Evolutionary conservation across 164 flowering plant genomes (phyloP).

Genomic region (Malania oleifera): DNA sequence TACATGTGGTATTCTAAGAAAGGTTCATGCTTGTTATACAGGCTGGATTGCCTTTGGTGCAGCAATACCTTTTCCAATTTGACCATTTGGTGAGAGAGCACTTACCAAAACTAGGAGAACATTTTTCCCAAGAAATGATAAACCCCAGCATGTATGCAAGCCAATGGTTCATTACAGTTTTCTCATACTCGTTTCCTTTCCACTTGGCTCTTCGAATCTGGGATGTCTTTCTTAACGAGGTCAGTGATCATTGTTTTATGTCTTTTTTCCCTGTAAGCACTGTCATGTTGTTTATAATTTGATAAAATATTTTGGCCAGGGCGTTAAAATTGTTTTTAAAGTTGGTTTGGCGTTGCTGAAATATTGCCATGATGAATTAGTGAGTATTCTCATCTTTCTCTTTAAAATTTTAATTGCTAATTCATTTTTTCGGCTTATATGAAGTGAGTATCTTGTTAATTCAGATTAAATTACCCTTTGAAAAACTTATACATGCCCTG

Average conservation of each 20-base stretch:
- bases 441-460: conserved; percentile 4
- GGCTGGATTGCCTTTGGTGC: conserved; percentile 97
- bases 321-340: conserved; percentile 85
- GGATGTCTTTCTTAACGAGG: conserved; percentile 97
- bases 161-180: conserved; percentile 99
- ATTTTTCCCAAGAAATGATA: conserved; percentile 78
- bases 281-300: conserved; percentile 1
- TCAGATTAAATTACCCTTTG: conserved; percentile 84
- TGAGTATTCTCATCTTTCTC: conserved; percentile 25
- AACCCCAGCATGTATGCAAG: conserved; percentile 99
- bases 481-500: conserved; percentile 84
- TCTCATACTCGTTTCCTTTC: conserved; percentile 98
- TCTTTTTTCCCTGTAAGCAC: not conserved
- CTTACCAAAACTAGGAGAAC: conserved; percentile 89
- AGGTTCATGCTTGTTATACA: conserved; percentile 21
- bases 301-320: conserved; percentile 37
- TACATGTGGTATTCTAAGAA: not conserved
- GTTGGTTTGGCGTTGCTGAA: conserved; percentile 92
- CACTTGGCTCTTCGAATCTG: conserved; percentile 94
- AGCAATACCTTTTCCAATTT: conserved; percentile 88
- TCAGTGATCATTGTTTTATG: conserved; percentile 23
- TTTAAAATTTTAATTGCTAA: not conserved
- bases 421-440: conserved; percentile 4
- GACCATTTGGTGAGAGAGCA: conserved; percentile 75
- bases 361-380: conserved; percentile 88